Evolutionary conservation across 495 filamentous ascomycete genomes (phyloP).

Genomic region (Podospora fimiseda): DNA sequence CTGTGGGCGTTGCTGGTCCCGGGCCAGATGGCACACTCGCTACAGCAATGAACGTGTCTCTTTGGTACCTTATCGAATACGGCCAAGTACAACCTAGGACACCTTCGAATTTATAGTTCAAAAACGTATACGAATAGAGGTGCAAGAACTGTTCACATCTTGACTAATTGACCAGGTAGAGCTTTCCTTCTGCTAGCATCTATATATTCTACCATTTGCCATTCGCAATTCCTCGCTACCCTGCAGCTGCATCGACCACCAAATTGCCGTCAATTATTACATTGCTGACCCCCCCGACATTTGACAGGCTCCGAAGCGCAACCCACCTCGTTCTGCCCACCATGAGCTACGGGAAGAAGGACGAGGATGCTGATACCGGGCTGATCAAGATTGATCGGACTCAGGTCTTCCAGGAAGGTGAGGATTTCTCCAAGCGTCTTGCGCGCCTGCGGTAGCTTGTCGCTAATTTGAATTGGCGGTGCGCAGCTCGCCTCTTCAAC

Average conservation of each 20-base stretch:
- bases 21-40: background rate
- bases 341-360: constrained; percentile 98
- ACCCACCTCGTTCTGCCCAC: constrained; percentile 29
- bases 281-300: constrained; percentile 16
- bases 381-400: constrained; percentile 96
- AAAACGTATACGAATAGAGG: background rate
- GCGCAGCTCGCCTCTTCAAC: constrained; percentile 90
- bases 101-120: background rate
- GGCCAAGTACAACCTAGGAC: background rate
- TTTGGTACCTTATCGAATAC: background rate
- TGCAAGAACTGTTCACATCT: background rate
- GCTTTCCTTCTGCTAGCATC: background rate
- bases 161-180: background rate
- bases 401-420: constrained; percentile 98
- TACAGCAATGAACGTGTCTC: background rate
- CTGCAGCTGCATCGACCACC: constrained; percentile 25
- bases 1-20: background rate
- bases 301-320: constrained; percentile 18
- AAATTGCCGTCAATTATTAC: constrained; percentile 34
- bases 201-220: too few relatives aligned
- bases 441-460: background rate
- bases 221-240: too few relatives aligned
- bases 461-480: constrained; percentile 17
- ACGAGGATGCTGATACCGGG: constrained; percentile 89
- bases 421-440: constrained; percentile 15